Percentiles rank a stretch among this genome's conserved stretches.
Evolutionary conservation across 257 asterid species (phyloP).

Genomic region (Rhazya stricta): DNA sequence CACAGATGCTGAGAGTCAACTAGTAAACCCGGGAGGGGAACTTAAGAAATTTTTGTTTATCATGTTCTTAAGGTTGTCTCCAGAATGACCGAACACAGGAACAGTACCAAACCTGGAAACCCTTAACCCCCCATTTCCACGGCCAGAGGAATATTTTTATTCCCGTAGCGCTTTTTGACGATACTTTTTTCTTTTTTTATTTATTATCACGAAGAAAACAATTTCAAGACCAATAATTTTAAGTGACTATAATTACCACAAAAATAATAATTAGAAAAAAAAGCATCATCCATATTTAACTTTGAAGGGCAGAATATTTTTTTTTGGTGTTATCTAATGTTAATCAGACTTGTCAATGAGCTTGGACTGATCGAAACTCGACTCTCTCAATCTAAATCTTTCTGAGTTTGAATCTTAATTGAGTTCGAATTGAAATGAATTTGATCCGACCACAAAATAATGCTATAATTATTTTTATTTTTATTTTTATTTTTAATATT

Average conservation of each 20-base stretch:
- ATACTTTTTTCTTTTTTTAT: not conserved
- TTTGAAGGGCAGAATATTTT: too few relatives aligned
- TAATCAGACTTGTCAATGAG: too few relatives aligned
- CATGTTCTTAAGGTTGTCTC: constrained; percentile 15
- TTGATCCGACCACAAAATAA: too few relatives aligned
- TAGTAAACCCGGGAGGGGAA: constrained; percentile 32
- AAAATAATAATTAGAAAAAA: too few relatives aligned
- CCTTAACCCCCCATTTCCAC: not conserved
- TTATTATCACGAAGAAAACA: not conserved
- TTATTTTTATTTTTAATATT: too few relatives aligned
- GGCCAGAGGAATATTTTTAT: constrained; percentile 2
- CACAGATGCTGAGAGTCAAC: constrained; percentile 30
- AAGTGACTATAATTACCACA: not conserved
- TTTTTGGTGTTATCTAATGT: too few relatives aligned
- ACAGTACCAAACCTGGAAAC: constrained; percentile 11
- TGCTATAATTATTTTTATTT: too few relatives aligned
- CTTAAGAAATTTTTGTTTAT: not conserved
- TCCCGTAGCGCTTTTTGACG: not conserved
- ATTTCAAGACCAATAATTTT: not conserved
- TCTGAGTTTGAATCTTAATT: too few relatives aligned
- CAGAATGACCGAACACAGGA: constrained; percentile 9
- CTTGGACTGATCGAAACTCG: too few relatives aligned
- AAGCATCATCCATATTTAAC: too few relatives aligned
- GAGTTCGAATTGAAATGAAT: too few relatives aligned
- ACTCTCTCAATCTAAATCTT: too few relatives aligned